These are phyloP conservation scores for Fusarium pininemorale DNA, from an alignment of 2,329 filamentous ascomycete species.

Conservation along the genomic window DNA sequence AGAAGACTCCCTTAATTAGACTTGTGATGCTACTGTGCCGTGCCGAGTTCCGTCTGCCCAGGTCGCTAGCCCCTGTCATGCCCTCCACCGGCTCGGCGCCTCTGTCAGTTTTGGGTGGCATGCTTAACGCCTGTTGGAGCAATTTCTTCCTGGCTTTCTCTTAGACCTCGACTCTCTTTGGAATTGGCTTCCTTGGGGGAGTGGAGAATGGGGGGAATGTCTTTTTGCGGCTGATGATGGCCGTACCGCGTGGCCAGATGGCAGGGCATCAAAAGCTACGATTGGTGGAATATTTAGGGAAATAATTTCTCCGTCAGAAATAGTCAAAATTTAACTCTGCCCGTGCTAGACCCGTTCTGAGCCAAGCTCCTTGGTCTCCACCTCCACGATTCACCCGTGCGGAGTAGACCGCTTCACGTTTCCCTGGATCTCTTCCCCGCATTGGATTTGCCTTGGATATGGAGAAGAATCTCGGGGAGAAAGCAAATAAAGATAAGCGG, in stretches of 20 bases:
- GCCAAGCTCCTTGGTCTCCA: neutral
- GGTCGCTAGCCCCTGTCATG: slow-evolving; percentile 11
- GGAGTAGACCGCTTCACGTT: slow-evolving; percentile 29
- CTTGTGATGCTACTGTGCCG: slow-evolving; percentile 14
- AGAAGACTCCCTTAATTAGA: slow-evolving; percentile 2
- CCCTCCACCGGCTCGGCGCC: slow-evolving; percentile 30
- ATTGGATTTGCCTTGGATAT: slow-evolving; percentile 3
- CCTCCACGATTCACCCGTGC: slow-evolving; percentile 33
- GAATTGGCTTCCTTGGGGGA: slow-evolving; percentile 14
- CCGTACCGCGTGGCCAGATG: slow-evolving; percentile 8
- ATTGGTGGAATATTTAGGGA: slow-evolving; percentile 24
- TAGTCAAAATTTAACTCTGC: slow-evolving; percentile 3
- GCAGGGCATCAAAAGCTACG: neutral
- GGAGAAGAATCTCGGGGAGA: slow-evolving; percentile 23
- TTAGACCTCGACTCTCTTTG: neutral
- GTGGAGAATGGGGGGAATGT: slow-evolving; percentile 29
- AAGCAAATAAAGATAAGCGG: slow-evolving; percentile 9
- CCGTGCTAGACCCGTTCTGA: slow-evolving; percentile 20
- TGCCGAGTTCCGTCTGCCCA: slow-evolving; percentile 36
- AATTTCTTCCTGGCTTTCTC: neutral
- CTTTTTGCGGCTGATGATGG: slow-evolving; percentile 19
- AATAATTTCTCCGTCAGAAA: slow-evolving; percentile 13
- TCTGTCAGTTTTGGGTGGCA: slow-evolving; percentile 27
- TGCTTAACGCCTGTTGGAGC: slow-evolving; percentile 10
- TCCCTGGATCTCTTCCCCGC: slow-evolving; percentile 30